phyloP scores from a whole-genome alignment of 2,329 filamentous ascomycete species.

The Fusarium metavorans region DNA sequence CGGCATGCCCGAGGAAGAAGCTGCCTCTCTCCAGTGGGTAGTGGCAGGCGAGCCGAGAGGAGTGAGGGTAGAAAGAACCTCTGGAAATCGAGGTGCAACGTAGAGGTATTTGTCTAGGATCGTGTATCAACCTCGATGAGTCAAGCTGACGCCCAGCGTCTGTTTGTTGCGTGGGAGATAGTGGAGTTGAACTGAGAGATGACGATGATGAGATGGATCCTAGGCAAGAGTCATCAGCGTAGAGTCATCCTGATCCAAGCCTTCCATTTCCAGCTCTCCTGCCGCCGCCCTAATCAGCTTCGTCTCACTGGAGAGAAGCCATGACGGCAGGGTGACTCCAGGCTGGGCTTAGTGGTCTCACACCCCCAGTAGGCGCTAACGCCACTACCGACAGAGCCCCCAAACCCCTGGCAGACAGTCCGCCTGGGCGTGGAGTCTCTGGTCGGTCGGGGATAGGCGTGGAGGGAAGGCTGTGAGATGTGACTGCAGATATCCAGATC shows the following conservation, averaged over 20 bases:
- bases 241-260: constrained; percentile 28
- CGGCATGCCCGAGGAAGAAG: constrained; percentile 62
- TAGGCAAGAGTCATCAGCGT: background rate
- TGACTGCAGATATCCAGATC: background rate
- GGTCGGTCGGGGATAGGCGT: background rate
- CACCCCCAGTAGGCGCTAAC: constrained; percentile 19
- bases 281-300: background rate
- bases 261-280: background rate
- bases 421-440: background rate
- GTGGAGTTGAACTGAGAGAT: constrained; percentile 17
- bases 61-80: constrained; percentile 19
- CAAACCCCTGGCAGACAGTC: constrained; percentile 14
- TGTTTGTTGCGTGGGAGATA: constrained; percentile 13
- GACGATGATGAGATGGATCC: constrained; percentile 13
- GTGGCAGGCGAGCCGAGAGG: constrained; percentile 19
- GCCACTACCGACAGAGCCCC: constrained; percentile 28
- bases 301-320: background rate
- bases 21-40: constrained; percentile 11
- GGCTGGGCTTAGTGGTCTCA: constrained; percentile 17
- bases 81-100: constrained; percentile 24
- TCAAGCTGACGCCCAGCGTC: constrained; percentile 23
- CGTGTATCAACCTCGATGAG: constrained; percentile 35
- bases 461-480: background rate
- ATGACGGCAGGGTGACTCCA: constrained; percentile 20
- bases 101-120: constrained; percentile 32